Conservation (phyloP, 192 early-diverging fungal species). For the Backusella psychrophila region DNA sequence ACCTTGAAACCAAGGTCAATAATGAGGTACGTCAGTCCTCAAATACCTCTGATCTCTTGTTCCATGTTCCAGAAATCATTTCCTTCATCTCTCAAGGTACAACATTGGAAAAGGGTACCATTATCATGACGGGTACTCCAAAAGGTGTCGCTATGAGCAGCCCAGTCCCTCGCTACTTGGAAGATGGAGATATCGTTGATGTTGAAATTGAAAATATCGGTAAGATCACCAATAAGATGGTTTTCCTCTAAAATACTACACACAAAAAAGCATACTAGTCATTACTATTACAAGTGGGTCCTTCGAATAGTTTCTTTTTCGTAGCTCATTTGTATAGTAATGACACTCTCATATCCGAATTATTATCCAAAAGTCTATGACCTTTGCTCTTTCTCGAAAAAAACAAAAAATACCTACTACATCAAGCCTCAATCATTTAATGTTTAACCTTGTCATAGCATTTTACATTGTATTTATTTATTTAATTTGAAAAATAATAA, state of each 20-base stretch:
- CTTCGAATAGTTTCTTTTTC: not conserved
- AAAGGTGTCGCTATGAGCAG: constrained; percentile 70
- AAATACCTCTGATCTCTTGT: constrained; percentile 57
- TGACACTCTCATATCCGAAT: not conserved
- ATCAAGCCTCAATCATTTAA: not conserved
- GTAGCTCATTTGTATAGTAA: not conserved
- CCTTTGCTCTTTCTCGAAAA: not conserved
- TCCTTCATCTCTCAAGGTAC: constrained; percentile 78
- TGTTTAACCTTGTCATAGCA: not conserved
- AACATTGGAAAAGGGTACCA: constrained; percentile 84
- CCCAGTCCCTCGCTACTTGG: constrained; percentile 32
- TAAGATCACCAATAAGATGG: constrained; percentile 26
- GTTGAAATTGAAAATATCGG: constrained; percentile 58
- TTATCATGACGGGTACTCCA: constrained; percentile 92
- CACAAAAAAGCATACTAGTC: not conserved
- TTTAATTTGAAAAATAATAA: not conserved
- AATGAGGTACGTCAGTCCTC: constrained; percentile 75
- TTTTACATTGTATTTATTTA: not conserved
- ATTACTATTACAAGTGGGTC: not conserved
- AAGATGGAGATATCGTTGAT: constrained; percentile 69
- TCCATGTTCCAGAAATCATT: constrained; percentile 68
- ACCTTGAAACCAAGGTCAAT: constrained; percentile 45
- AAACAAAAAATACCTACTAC: not conserved
- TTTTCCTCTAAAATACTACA: not conserved
- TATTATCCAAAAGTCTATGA: not conserved